Percentiles rank a stretch among this genome's conserved stretches.
phyloP scores from a whole-genome alignment of 2,329 filamentous ascomycete genomes.

The Blastomyces gilchristii region DNA sequence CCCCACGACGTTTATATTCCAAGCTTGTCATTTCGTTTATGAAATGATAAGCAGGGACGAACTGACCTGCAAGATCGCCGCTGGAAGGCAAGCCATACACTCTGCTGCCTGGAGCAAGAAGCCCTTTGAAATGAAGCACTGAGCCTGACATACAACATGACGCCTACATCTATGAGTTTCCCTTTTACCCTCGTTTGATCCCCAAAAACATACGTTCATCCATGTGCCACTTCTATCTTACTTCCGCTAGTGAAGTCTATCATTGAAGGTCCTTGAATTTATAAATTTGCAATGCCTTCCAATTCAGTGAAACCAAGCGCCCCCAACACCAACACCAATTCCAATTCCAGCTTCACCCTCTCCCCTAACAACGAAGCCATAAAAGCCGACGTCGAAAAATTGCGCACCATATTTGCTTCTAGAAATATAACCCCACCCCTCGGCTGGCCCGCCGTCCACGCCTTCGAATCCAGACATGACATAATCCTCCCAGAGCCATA shows the following conservation, averaged over 20 bases:
- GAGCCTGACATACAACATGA: not conserved
- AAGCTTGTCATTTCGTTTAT: no score
- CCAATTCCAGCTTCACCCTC: not conserved
- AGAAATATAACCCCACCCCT: not conserved
- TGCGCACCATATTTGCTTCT: not conserved
- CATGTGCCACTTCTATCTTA: not conserved
- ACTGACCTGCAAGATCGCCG: not conserved
- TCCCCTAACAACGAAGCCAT: not conserved
- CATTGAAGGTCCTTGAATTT: not conserved
- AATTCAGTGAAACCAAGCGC: not conserved
- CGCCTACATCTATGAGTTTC: not conserved
- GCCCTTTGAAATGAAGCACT: not conserved
- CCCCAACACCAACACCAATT: not conserved
- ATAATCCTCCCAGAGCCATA: slow-evolving; percentile 6
- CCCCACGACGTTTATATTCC: no score
- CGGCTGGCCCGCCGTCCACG: slow-evolving; percentile 2
- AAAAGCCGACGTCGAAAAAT: not conserved
- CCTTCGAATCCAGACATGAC: not conserved
- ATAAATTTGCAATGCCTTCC: not conserved
- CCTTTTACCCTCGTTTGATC: not conserved
- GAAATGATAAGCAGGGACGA: not conserved
- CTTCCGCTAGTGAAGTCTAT: not conserved
- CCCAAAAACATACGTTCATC: not conserved
- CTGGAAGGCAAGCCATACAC: not conserved
- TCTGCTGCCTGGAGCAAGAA: not conserved